Base-by-base conservation (phyloP, 441 rosid genomes). In the Oxalis stricta region DNA sequence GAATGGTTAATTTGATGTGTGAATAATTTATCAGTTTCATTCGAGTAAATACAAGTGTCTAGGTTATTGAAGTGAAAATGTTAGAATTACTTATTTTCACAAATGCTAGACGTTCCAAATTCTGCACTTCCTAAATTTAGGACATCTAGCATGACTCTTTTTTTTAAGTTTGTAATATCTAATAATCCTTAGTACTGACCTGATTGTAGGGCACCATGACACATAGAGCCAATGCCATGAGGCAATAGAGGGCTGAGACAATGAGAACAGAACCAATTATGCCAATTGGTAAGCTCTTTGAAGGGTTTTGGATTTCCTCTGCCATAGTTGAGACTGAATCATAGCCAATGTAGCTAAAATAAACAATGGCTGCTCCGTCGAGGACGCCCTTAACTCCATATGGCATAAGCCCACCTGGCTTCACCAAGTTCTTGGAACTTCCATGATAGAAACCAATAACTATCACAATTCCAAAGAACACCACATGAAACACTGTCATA, bases 251-350 rank as follows among this genome's bases (percentile, higher is more conserved):
- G 4, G 44, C 53, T 3, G 89, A 69, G 57, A 83, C 96, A 4
- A 76, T 40, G 33, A 80, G 65, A 59, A 87, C 87, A 21, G 97
- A 87, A 55, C 94, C 92, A 12, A 78, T 53, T 38, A 87, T 87
- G 33, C 89, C 97, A 1, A 81, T 26, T 0, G 94, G 94, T 11
- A 87, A 86, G 64, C 72, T 73, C 56, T 68, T 76, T 1, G 82
- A 57, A 53, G 97, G 97, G 57, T 81, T 70, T 50, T 78, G 83
- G 38, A 87, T 87, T 65, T 87, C 97, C 62, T 87, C 97, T 0
- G 97, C 97, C 67, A 87, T 64, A 39, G 97, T 87, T 18, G 97
- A 83, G 52, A 87, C 79, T 1, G 97, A 74, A 69, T 87, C 97
- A 41, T 80, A 87, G 18, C 97, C 97, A 0, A 87, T 83, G 42